These are phyloP conservation scores for Strigomonas galati DNA, from an alignment of 208 protist genomes.

Conservation along the genomic window DNA sequence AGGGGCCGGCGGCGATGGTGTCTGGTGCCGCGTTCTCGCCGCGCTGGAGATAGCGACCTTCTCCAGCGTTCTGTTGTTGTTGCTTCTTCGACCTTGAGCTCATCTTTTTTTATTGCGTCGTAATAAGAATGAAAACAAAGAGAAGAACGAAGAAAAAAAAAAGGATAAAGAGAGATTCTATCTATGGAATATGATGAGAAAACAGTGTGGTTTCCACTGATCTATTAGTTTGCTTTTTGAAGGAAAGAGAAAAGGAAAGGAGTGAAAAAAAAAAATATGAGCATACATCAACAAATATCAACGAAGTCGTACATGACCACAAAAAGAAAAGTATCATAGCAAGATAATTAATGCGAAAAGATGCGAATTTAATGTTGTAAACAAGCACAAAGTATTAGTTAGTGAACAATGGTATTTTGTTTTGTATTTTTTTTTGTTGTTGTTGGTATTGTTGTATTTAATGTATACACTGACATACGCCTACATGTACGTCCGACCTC, in stretches of 20 bases:
- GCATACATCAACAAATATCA: neutral
- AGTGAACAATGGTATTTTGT: constrained; percentile 4
- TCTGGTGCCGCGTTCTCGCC: constrained; percentile 1
- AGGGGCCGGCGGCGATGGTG: constrained; percentile 43
- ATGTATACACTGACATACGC: neutral
- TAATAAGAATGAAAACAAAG: neutral
- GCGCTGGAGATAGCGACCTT: constrained; percentile 13
- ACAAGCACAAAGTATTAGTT: neutral
- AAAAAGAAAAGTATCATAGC: no score
- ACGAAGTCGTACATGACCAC: no score
- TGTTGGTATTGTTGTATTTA: neutral
- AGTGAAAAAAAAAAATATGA: constrained; percentile 6
- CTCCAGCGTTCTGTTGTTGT: neutral
- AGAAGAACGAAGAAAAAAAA: neutral
- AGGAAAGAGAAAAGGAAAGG: neutral
- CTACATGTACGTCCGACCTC: neutral
- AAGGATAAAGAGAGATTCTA: neutral
- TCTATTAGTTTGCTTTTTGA: neutral
- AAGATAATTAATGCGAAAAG: no score
- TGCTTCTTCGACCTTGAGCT: neutral
- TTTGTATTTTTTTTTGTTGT: neutral
- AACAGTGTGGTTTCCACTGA: no score
- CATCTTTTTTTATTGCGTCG: constrained; percentile 11
- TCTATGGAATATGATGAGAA: no score
- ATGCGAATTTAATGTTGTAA: neutral